Base-by-base conservation (phyloP, 2,329 filamentous ascomycete genomes). In the Tolypocladium cylindrosporum region DNA sequence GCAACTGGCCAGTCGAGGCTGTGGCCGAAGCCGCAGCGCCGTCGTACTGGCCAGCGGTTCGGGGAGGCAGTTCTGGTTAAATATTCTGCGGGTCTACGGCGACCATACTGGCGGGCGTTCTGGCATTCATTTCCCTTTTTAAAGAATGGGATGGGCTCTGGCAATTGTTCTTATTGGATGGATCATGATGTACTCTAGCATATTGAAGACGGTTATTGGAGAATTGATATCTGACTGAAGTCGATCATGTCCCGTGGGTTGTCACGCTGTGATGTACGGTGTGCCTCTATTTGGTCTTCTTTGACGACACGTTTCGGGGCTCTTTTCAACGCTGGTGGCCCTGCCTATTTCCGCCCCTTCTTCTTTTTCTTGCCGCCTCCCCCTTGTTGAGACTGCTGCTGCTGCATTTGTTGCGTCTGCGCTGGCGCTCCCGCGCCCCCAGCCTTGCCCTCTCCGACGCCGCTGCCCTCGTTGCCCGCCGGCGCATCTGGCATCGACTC, bases 281-380 rank as follows among this genome's bases (percentile, higher is more conserved):
- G 45, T 52, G 39, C 37, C 16, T 50, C 45, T 48, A 40, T 41
- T 39, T 24, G 36, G 6, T 14, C 16, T 42, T 34, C 2, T 10
- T 16, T 16, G 27, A 5, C 1, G n/a, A 19, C 48, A 10, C 45
- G 19, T 7, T 31, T 10, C 14, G 19, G 19, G 19, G 27, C 27
- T 14, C 14, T 3, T 9, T 50, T 4, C 36, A 37, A 16, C 3
- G 2, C 45, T 21, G 48, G 10, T 10, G 27, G 4, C 1, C 13
- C 10, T 36, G 19, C 62, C 79, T 75, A 89, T 78, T 84, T 83
- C 78, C 86, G 87, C 52, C 84, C 84, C 74, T 87, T 87, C 74
- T 86, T 88, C 75, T 88, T 88, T 76, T 87, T 89, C 72, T 84
- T 86, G 41, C 77, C 74, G 14, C 76, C 76, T 50, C 74, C 60